Conservation (phyloP, 805 yeast genomes). For the Wickerhamomyces xylosicus region DNA sequence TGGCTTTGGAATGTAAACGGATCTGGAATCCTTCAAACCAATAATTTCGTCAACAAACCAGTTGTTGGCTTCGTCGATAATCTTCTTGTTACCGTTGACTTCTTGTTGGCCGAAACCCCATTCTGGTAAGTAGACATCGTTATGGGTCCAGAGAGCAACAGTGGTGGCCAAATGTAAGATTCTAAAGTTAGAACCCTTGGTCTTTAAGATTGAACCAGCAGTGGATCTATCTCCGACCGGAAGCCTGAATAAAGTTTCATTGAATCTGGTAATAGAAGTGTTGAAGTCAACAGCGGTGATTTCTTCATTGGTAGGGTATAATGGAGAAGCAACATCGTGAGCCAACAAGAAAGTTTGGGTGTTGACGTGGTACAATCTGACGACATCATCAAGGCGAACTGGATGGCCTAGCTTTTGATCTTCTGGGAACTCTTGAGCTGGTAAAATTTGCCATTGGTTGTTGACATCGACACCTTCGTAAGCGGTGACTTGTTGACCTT, state of each 20-base stretch:
- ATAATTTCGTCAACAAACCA: slow-evolving; percentile 74
- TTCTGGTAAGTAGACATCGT: slow-evolving; percentile 76
- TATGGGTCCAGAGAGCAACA: slow-evolving; percentile 92
- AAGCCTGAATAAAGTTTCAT: slow-evolving; percentile 72
- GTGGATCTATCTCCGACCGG: slow-evolving; percentile 48
- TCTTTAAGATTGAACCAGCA: slow-evolving; percentile 42
- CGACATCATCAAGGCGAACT: slow-evolving; percentile 58
- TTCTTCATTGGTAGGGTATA: slow-evolving; percentile 88
- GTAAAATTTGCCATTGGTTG: slow-evolving; percentile 82
- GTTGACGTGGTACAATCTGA: slow-evolving; percentile 72
- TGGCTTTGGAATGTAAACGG: slow-evolving; percentile 51
- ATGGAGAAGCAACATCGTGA: slow-evolving; percentile 95
- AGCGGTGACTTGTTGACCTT: slow-evolving; percentile 91
- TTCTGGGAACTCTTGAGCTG: slow-evolving; percentile 37
- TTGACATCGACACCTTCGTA: slow-evolving; percentile 43
- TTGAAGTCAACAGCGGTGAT: slow-evolving; percentile 67
- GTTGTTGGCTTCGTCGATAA: slow-evolving; percentile 50
- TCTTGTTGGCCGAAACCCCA: slow-evolving; percentile 94
- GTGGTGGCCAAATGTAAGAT: slow-evolving; percentile 76
- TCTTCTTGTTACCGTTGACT: slow-evolving; percentile 87
- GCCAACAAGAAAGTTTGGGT: slow-evolving; percentile 76
- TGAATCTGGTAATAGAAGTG: slow-evolving; percentile 41
- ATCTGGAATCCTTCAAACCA: slow-evolving; percentile 54
- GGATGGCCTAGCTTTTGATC: slow-evolving; percentile 31
- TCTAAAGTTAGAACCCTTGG: slow-evolving; percentile 61